Base-by-base conservation (phyloP, 116 monocot species). In the Dioscorea cayenensis region DNA sequence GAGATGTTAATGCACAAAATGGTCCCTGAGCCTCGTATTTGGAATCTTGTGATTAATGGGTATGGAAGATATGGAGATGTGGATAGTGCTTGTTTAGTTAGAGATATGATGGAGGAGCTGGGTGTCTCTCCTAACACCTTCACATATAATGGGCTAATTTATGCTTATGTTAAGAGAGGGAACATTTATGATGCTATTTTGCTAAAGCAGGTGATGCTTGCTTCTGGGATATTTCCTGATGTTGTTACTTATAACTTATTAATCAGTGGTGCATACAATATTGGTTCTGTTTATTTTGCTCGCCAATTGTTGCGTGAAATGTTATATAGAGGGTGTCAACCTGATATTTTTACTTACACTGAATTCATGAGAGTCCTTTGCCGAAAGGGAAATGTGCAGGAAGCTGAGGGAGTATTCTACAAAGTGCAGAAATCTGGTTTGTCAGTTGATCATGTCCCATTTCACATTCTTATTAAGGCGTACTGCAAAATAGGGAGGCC, bases 191-290 rank as follows among this genome's bases (percentile, higher is more conserved):
- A 70, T 73, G 91, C 91, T 49, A 43, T 81, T 22, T 36, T 49
- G 16, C 49, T 87, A 28, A 85, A 91, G 77, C 73, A 87, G 69
- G 85, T 85, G 65, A 77, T 87, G 78, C 65, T 87, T 66, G 60
- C 68, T 22, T 55, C 52, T 69, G 91, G 83, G 25, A 51, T 78
- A 37, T 85, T 77, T 60, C 91, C 91, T 51, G 88, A 91, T 88
- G 80, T 88, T 20, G 80, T 87, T 66, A 87, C 91, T 60, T 91
- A 83, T 72, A 91, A 91, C 77, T 75, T 91, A 48, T 74, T 91
- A 63, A 85, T 91, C 36, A 48, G n/a, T 65, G 85, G 76, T 51
- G 79, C 83, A 60, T 88, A 83, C 70, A 78, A 66, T 60, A 29
- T 63, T 61, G 83, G 78, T 29, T 43, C 76, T 22, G 71, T 68